These are phyloP conservation scores for Candida nonsorbophila DNA, from an alignment of 805 yeast genomes.

Conservation along the genomic window DNA sequence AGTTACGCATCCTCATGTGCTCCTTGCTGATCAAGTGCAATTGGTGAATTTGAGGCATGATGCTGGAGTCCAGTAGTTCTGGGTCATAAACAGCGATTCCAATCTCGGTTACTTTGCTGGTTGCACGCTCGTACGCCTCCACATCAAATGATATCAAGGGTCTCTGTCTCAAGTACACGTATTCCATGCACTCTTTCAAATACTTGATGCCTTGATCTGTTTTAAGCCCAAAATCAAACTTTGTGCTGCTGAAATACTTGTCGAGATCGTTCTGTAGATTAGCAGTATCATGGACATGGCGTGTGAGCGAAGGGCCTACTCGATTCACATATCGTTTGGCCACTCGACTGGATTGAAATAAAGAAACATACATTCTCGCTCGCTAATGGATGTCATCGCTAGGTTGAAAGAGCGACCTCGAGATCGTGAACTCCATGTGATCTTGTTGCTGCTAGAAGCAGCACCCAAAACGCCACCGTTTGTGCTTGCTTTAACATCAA, in stretches of 20 bases:
- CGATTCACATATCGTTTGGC: too few species aligned
- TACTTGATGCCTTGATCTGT: constrained; percentile 5
- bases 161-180: constrained; percentile 16
- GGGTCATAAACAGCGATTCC: constrained; percentile 59
- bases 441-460: too few species aligned
- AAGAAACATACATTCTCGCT: too few species aligned
- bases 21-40: constrained; percentile 45
- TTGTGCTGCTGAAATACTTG: constrained; percentile 14
- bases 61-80: constrained; percentile 28
- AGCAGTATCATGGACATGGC: too few species aligned
- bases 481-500: too few species aligned
- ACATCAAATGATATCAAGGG: constrained; percentile 48
- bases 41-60: constrained; percentile 37
- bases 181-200: constrained; percentile 13
- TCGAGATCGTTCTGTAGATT: too few species aligned
- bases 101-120: constrained; percentile 46
- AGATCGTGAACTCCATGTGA: too few species aligned
- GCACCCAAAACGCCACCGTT: too few species aligned
- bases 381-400: too few species aligned
- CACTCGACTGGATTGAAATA: too few species aligned
- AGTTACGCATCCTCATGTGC: constrained; percentile 33
- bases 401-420: too few species aligned
- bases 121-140: constrained; percentile 51
- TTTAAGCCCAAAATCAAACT: constrained; percentile 13
- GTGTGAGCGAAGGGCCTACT: too few species aligned